These are phyloP conservation scores for Wickerhamomyces sp. DNA, from an alignment of 1,139 yeast genomes.

Conservation along the genomic window DNA sequence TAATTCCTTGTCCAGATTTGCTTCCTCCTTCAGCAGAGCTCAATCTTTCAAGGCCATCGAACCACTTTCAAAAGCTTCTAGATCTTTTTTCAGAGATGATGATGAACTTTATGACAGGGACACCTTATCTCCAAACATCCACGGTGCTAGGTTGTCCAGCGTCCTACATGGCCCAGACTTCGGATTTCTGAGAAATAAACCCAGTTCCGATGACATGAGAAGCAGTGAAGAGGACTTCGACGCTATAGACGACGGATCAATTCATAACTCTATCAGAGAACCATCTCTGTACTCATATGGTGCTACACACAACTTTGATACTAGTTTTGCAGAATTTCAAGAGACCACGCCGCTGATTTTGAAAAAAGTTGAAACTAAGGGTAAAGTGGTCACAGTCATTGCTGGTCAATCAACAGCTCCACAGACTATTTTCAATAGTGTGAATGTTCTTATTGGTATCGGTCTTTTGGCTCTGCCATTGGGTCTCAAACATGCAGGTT, in stretches of 20 bases:
- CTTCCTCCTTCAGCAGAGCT: slow-evolving; percentile 73
- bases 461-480: slow-evolving; percentile 72
- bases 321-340: slow-evolving; percentile 22
- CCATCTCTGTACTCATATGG: slow-evolving; percentile 21
- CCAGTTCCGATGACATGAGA: slow-evolving; percentile 22
- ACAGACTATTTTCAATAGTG: slow-evolving; percentile 73
- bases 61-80: slow-evolving; percentile 35
- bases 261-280: slow-evolving; percentile 18
- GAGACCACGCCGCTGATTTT: slow-evolving; percentile 52
- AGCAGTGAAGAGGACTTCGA: slow-evolving; percentile 28
- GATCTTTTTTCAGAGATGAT: slow-evolving; percentile 47
- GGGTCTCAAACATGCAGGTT: slow-evolving; percentile 66
- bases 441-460: slow-evolving; percentile 71
- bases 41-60: slow-evolving; percentile 61
- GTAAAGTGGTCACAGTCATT: slow-evolving; percentile 66
- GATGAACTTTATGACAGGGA: slow-evolving; percentile 71
- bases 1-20: slow-evolving; percentile 72
- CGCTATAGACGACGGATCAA: slow-evolving; percentile 30
- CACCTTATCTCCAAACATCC: slow-evolving; percentile 58
- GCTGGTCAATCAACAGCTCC: slow-evolving; percentile 81
- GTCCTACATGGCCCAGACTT: slow-evolving; percentile 30
- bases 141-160: slow-evolving; percentile 61
- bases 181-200: slow-evolving; percentile 26
- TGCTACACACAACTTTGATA: slow-evolving; percentile 21
- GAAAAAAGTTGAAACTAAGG: slow-evolving; percentile 69